These are phyloP conservation scores for Tricholoma hemisulphureum DNA, from an alignment of 768 basidiomycete species.

Conservation along the genomic window DNA sequence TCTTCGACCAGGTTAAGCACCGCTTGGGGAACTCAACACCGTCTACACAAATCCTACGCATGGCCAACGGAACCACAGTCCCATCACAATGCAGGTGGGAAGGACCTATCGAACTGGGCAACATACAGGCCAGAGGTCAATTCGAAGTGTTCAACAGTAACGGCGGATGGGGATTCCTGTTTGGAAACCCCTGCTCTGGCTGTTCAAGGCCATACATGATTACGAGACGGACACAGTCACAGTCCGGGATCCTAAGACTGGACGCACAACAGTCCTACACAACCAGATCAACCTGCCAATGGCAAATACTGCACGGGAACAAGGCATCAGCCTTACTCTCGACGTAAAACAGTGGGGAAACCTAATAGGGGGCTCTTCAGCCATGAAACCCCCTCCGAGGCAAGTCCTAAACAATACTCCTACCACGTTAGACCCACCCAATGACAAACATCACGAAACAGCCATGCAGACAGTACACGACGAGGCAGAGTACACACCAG, in stretches of 20 bases:
- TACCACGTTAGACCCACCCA: no score
- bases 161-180: background rate
- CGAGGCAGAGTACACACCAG: no score
- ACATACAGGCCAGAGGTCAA: background rate
- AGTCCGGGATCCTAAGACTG: background rate
- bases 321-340: background rate
- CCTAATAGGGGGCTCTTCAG: background rate
- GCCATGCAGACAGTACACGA: no score
- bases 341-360: background rate
- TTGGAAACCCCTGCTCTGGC: slow-evolving; percentile 24
- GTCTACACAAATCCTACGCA: slow-evolving; percentile 17
- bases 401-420: background rate
- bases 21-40: slow-evolving; percentile 3
- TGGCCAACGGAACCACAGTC: slow-evolving; percentile 8
- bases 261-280: background rate
- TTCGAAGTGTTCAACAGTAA: background rate
- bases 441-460: no score
- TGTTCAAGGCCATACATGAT: slow-evolving; percentile 17
- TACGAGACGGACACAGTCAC: slow-evolving; percentile 17
- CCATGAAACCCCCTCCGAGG: background rate
- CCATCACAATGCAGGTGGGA: slow-evolving; percentile 12
- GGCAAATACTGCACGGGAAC: background rate
- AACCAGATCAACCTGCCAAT: background rate
- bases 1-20: slow-evolving; percentile 12
- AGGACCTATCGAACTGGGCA: slow-evolving; percentile 16